phyloP scores from a whole-genome alignment of 202 grass and related monocot genomes.

The Musa balbisiana region DNA sequence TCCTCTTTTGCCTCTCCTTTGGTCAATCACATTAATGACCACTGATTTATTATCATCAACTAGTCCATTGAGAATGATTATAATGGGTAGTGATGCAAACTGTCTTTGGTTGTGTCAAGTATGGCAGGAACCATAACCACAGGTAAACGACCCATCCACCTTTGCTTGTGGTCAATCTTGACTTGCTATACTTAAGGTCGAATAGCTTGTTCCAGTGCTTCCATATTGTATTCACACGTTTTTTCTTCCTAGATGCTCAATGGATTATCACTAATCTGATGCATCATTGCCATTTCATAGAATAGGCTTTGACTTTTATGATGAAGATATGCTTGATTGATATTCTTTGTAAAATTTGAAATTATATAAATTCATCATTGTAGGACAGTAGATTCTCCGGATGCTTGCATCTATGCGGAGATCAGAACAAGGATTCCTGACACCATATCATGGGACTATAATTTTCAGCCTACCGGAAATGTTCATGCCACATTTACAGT shows the following conservation, averaged over 20 bases:
- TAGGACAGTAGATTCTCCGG: conserved; percentile 71
- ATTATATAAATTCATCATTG: conserved; percentile 9
- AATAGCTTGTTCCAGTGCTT: neutral
- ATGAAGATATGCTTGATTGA: no score
- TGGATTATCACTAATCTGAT: neutral
- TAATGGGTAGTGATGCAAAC: no score
- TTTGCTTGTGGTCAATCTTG: no score
- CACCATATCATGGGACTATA: conserved; percentile 70
- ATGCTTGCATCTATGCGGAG: conserved; percentile 79
- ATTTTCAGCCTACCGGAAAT: conserved; percentile 67
- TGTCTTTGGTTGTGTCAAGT: no score
- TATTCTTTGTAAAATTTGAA: neutral
- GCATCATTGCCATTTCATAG: neutral
- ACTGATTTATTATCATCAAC: no score
- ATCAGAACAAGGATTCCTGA: conserved; percentile 99
- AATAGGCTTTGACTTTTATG: neutral
- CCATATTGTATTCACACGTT: neutral
- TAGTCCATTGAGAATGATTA: no score
- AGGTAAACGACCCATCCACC: no score
- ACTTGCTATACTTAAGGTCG: no score
- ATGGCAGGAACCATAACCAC: no score
- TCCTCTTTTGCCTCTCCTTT: no score
- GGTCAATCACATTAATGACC: no score
- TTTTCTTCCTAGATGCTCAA: neutral
- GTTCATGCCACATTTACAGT: conserved; percentile 68